phyloP scores from a whole-genome alignment of 176 grass and related monocot genomes.

The Bonia amplexicaulis region DNA sequence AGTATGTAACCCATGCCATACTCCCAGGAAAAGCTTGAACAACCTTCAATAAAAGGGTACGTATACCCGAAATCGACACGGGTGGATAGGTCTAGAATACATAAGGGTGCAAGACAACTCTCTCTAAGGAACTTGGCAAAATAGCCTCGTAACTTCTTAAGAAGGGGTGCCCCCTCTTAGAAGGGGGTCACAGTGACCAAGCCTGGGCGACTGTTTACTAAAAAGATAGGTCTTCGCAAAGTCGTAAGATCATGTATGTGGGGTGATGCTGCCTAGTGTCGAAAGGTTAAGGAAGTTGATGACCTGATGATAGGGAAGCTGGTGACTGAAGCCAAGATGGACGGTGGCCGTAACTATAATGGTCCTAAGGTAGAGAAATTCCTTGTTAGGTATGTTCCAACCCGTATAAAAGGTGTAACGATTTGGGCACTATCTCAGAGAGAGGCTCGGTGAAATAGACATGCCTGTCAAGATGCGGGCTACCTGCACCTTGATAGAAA shows the following conservation, averaged over 20 bases:
- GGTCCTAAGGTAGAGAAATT: neutral
- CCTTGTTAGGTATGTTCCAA: too few relatives aligned
- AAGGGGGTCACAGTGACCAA: neutral
- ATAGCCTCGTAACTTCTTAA: neutral
- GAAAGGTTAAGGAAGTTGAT: neutral
- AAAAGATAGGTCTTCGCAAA: neutral
- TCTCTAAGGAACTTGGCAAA: neutral
- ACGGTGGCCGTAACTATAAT: too few relatives aligned
- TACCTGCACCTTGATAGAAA: too few relatives aligned
- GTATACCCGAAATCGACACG: neutral
- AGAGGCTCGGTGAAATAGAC: too few relatives aligned
- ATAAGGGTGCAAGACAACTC: neutral
- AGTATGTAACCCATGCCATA: neutral
- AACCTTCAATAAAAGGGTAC: neutral
- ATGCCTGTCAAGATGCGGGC: too few relatives aligned
- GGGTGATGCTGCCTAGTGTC: neutral
- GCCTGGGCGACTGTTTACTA: neutral
- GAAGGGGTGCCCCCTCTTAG: neutral
- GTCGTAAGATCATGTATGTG: neutral
- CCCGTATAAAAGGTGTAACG: too few relatives aligned
- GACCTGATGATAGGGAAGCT: too few relatives aligned
- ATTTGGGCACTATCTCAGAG: neutral
- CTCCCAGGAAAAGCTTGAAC: neutral
- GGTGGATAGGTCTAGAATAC: neutral
- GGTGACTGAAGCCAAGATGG: too few relatives aligned